Conservation (phyloP, 805 yeast species). For the Hagleromyces aurorensis region DNA sequence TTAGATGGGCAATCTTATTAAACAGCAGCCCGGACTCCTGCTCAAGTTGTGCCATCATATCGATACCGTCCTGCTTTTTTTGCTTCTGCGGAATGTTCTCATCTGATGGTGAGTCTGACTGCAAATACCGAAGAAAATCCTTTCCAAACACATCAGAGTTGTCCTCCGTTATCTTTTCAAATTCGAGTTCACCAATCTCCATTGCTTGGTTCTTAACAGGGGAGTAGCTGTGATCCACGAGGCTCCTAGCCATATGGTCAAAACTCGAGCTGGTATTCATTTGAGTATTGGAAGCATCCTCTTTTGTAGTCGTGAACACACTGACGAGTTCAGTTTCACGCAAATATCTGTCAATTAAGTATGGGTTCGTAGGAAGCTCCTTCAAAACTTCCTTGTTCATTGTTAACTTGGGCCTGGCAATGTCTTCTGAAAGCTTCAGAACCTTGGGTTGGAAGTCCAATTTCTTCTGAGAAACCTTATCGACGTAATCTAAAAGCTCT, state of each 20-base stretch:
- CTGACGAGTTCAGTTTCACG: conserved; percentile 51
- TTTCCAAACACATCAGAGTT: conserved; percentile 27
- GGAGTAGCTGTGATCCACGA: conserved; percentile 5
- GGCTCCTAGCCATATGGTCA: conserved; percentile 10
- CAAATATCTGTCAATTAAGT: conserved; percentile 55
- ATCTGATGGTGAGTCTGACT: conserved; percentile 6
- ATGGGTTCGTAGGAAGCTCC: conserved; percentile 64
- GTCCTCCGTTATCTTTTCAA: conserved; percentile 27
- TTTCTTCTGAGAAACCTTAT: conserved; percentile 60
- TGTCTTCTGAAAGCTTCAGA: conserved; percentile 47
- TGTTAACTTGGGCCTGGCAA: conserved; percentile 46
- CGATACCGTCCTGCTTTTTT: conserved; percentile 1
- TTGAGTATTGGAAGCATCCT: conserved; percentile 11
- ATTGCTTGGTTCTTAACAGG: conserved; percentile 4
- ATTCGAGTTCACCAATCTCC: conserved; percentile 27
- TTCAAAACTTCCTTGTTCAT: conserved; percentile 43
- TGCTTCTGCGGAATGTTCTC: too few species aligned
- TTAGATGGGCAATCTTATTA: conserved; percentile 18
- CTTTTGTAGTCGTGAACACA: conserved; percentile 29
- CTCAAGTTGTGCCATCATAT: conserved; percentile 14
- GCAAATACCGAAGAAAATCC: conserved; percentile 20
- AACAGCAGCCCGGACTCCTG: conserved; percentile 20
- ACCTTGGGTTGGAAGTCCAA: conserved; percentile 55
- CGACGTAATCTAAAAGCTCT: conserved; percentile 63
- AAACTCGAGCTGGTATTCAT: conserved; percentile 7